Evolutionary conservation across 768 basidiomycete genomes (phyloP).

Genomic region (Suillus spraguei): DNA sequence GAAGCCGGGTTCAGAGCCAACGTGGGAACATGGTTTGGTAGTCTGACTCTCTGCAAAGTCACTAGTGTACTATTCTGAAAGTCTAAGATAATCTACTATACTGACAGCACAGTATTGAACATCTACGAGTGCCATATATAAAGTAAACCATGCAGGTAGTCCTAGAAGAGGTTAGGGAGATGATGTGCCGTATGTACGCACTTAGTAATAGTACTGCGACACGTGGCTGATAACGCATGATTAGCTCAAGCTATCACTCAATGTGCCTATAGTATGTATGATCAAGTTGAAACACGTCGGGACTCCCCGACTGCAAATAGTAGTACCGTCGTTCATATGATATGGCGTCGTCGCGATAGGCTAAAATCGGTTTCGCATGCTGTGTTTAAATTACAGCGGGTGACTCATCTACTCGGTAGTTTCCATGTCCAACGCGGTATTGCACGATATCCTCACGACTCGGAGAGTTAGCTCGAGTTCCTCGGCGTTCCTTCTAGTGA

Average conservation of each 20-base stretch:
- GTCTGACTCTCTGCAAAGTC: not conserved
- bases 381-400: not conserved
- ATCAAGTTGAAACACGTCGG: not conserved
- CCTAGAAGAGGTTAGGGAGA: not conserved
- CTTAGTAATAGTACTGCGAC: not conserved
- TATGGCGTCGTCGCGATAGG: not conserved
- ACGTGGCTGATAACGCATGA: conserved; percentile 7
- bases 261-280: not conserved
- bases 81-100: not conserved
- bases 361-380: not conserved
- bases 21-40: not conserved
- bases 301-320: not conserved
- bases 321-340: not conserved
- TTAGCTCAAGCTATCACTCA: not conserved
- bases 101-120: not conserved
- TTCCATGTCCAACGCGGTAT: not conserved
- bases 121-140: not conserved
- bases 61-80: not conserved
- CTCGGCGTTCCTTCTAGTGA: not conserved
- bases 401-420: not conserved
- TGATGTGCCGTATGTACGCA: not conserved
- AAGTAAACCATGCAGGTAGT: not conserved
- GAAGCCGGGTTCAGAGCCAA: conserved; percentile 12
- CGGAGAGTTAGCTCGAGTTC: not conserved
- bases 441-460: not conserved